phyloP scores from a whole-genome alignment of 106 monocot species.

The Agapanthus africanus region DNA sequence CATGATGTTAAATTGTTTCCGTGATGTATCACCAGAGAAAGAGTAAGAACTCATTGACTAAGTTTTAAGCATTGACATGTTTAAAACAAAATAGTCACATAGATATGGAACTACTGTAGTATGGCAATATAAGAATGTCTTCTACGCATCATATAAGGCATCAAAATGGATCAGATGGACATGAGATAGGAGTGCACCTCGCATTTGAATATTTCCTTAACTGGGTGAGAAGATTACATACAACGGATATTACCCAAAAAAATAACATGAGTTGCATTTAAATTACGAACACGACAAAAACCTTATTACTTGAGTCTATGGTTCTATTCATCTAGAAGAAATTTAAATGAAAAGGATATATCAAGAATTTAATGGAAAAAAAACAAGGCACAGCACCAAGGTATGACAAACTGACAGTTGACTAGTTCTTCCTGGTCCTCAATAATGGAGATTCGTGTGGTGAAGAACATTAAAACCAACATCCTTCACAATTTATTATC shows the following conservation, averaged over 20 bases:
- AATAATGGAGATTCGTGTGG: background rate
- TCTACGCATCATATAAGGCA: background rate
- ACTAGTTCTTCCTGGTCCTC: background rate
- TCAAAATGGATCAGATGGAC: background rate
- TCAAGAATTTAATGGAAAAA: background rate
- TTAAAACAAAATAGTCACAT: background rate
- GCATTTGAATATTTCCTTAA: background rate
- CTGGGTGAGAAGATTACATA: background rate
- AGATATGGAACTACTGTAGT: background rate
- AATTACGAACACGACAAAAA: background rate
- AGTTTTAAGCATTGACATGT: background rate
- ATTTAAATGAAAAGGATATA: background rate
- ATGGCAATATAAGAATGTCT: background rate
- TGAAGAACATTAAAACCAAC: background rate
- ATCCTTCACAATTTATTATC: background rate
- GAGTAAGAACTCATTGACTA: background rate
- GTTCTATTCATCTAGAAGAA: background rate
- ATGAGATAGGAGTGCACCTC: background rate
- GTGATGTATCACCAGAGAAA: background rate
- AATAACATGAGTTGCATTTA: background rate
- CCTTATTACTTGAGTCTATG: background rate
- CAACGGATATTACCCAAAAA: background rate
- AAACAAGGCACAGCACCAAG: background rate
- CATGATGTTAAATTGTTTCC: background rate
- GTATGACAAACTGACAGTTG: background rate